A percentile compares a stretch with the other conserved stretches of the same genome.
phyloP scores from a whole-genome alignment of 176 grass and related monocot genomes.

The Puccinellia tenuiflora region DNA sequence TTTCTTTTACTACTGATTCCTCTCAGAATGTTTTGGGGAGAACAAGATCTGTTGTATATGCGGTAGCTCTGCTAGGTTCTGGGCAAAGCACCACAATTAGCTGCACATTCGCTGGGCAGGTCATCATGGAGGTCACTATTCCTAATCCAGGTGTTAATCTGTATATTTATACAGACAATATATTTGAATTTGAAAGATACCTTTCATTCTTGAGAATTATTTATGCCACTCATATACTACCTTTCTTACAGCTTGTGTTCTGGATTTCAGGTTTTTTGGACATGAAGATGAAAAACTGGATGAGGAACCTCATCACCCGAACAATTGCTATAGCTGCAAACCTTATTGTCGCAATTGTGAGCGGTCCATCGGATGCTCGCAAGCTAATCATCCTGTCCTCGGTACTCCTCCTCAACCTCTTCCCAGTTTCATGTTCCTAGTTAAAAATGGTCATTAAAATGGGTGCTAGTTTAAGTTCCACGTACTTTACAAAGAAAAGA shows the following conservation, averaged over 20 bases:
- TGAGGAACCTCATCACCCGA: conserved; percentile 63
- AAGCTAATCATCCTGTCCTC: conserved; percentile 56
- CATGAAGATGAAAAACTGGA: conserved; percentile 78
- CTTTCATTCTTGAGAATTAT: not conserved
- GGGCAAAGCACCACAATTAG: conserved; percentile 88
- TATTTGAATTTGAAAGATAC: not conserved
- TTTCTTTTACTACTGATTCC: too few relatives aligned
- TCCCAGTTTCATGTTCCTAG: not conserved
- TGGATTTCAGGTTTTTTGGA: conserved; percentile 59
- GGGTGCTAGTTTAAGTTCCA: not conserved
- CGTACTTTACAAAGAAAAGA: not conserved
- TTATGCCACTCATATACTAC: not conserved
- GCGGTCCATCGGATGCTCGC: conserved; percentile 42
- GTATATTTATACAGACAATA: not conserved
- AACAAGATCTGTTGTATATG: conserved; percentile 67
- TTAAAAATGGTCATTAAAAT: not conserved
- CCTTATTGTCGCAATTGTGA: conserved; percentile 51
- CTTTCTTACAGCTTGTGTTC: not conserved
- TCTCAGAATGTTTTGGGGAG: conserved; percentile 60
- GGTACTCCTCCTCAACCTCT: conserved; percentile 2
- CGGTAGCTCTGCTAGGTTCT: conserved; percentile 70
- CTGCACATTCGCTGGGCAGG: conserved; percentile 85
- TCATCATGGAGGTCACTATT: conserved; percentile 60
- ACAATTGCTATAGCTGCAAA: conserved; percentile 59
- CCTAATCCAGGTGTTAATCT: not conserved